Conservation (phyloP, 768 basidiomycete species). For the Tricholoma matsutake region DNA sequence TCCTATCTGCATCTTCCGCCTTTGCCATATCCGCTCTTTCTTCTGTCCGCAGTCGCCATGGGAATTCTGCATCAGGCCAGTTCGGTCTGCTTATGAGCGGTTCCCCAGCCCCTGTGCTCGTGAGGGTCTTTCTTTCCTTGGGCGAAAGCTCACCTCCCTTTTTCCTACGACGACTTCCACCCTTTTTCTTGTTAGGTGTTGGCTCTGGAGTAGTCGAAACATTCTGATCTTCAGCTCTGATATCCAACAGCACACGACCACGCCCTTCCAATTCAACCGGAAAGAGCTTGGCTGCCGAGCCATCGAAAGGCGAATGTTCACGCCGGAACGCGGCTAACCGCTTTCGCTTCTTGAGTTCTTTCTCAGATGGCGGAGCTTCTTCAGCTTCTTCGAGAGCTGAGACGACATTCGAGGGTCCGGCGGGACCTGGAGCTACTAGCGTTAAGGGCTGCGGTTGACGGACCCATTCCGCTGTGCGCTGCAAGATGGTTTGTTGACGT, state of each 20-base stretch:
- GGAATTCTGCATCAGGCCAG: constrained; percentile 79
- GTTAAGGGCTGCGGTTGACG: constrained; percentile 51
- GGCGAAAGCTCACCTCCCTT: constrained; percentile 39
- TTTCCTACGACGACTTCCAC: constrained; percentile 43
- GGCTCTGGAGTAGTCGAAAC: constrained; percentile 26
- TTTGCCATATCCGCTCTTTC: constrained; percentile 50
- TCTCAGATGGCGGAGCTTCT: constrained; percentile 46
- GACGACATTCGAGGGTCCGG: constrained; percentile 43
- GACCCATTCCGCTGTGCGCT: constrained; percentile 63
- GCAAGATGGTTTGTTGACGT: constrained; percentile 13
- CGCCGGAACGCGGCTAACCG: constrained; percentile 68
- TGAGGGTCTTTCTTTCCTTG: constrained; percentile 31
- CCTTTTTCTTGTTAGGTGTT: constrained; percentile 38
- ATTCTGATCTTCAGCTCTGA: constrained; percentile 39
- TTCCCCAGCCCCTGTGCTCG: constrained; percentile 24
- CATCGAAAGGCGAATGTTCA: constrained; percentile 28
- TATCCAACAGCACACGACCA: constrained; percentile 68
- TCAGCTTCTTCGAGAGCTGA: constrained; percentile 38
- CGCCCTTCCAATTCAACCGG: constrained; percentile 65
- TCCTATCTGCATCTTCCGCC: constrained; percentile 55
- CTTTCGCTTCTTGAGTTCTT: constrained; percentile 62
- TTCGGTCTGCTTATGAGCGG: constrained; percentile 51
- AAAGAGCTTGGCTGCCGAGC: constrained; percentile 43
- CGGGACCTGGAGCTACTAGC: constrained; percentile 34
- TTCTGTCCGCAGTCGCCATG: constrained; percentile 66